Conservation (phyloP, 2,329 filamentous ascomycete genomes). For the Orbilia blumenaviensis region DNA sequence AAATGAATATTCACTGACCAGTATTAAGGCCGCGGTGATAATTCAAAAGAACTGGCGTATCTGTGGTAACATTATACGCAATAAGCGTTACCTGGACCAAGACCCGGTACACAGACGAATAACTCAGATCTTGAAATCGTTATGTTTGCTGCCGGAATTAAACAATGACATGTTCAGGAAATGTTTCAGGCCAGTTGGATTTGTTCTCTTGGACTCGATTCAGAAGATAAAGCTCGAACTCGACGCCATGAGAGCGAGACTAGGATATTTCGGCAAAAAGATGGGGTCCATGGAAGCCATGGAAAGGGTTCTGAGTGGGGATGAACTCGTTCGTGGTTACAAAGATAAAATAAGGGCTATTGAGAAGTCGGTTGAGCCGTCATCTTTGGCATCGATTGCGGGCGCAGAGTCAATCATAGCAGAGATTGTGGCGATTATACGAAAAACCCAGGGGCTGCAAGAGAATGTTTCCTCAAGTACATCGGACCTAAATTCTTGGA, state of each 20-base stretch:
- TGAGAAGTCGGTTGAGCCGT: not conserved
- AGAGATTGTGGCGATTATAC: not conserved
- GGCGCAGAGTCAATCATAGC: not conserved
- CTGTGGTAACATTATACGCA: not conserved
- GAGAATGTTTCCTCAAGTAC: not conserved
- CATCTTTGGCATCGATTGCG: not conserved
- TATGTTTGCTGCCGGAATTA: not conserved
- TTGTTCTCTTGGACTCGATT: not conserved
- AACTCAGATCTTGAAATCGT: not conserved
- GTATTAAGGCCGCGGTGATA: not conserved
- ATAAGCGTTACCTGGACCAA: not conserved
- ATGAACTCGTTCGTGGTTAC: not conserved
- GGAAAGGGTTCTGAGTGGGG: not conserved
- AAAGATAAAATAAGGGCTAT: not conserved
- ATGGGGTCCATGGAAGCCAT: not conserved
- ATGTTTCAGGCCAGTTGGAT: not conserved
- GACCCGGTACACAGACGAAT: not conserved
- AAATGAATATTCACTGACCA: not conserved
- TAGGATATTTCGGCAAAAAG: not conserved
- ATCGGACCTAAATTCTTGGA: not conserved
- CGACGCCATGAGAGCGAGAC: not conserved
- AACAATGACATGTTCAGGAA: not conserved
- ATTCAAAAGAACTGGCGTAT: conserved; percentile 14
- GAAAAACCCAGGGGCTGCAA: not conserved
- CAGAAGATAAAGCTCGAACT: not conserved